Conservation (phyloP, 805 yeast genomes). For the Saccharomyces jurei region DNA sequence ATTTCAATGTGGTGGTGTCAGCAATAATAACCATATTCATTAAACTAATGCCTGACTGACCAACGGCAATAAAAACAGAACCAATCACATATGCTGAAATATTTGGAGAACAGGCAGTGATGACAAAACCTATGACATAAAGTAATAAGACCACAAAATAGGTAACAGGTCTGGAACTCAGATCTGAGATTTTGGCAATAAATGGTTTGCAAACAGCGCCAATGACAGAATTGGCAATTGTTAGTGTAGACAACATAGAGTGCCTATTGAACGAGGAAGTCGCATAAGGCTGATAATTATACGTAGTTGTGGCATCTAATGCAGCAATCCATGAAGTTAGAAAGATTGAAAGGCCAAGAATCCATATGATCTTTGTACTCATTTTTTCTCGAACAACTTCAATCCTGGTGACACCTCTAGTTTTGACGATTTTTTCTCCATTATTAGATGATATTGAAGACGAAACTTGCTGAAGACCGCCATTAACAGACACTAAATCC, state of each 20-base stretch:
- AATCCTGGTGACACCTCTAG: slow-evolving; percentile 24
- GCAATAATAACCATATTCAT: slow-evolving; percentile 31
- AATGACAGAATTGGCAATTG: slow-evolving; percentile 35
- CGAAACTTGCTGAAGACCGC: not conserved
- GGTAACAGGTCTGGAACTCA: slow-evolving; percentile 35
- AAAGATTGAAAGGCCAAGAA: slow-evolving; percentile 17
- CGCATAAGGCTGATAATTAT: slow-evolving; percentile 33
- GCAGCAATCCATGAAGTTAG: slow-evolving; percentile 25
- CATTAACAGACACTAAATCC: not conserved
- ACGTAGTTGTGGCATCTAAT: slow-evolving; percentile 30
- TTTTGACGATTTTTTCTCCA: slow-evolving; percentile 4
- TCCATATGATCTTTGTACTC: slow-evolving; percentile 13
- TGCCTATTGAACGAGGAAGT: slow-evolving; percentile 34
- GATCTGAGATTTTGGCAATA: slow-evolving; percentile 36
- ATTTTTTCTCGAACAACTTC: slow-evolving; percentile 19
- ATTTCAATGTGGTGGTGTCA: slow-evolving; percentile 34
- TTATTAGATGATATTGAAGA: slow-evolving; percentile 2
- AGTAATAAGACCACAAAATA: slow-evolving; percentile 28
- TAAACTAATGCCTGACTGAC: slow-evolving; percentile 32
- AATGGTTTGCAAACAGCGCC: slow-evolving; percentile 34
- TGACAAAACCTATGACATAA: slow-evolving; percentile 31
- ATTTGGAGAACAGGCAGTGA: slow-evolving; percentile 32
- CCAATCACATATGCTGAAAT: slow-evolving; percentile 33
- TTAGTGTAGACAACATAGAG: slow-evolving; percentile 34
- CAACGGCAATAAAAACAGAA: slow-evolving; percentile 32